Conservation (phyloP, 2,329 filamentous ascomycete species). For the Fusarium sp. region DNA sequence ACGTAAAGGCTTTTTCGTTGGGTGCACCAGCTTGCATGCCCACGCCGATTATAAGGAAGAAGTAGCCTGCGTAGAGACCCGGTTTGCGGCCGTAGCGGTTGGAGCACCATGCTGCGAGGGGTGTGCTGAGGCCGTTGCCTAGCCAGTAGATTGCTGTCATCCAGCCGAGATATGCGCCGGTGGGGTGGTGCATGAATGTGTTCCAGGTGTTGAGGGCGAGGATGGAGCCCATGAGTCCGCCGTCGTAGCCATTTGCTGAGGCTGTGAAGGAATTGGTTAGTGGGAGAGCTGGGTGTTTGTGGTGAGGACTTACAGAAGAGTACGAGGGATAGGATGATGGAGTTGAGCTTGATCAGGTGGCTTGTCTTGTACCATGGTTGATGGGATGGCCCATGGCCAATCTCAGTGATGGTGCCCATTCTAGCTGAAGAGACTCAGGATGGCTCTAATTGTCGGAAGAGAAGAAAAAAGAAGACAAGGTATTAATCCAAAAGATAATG, state of each 20-base stretch:
- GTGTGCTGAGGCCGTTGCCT: slow-evolving; percentile 31
- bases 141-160: slow-evolving; percentile 41
- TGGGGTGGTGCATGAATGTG: slow-evolving; percentile 29
- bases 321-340: not conserved
- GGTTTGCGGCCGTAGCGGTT: slow-evolving; percentile 3
- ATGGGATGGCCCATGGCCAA: not conserved
- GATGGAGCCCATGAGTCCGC: slow-evolving; percentile 16
- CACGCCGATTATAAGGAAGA: slow-evolving; percentile 1
- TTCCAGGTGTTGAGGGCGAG: slow-evolving; percentile 36
- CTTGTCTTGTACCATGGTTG: not conserved
- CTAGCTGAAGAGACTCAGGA: not conserved
- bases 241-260: slow-evolving; percentile 12
- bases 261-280: not conserved
- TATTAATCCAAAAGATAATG: too few relatives aligned
- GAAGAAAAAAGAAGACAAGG: too few relatives aligned
- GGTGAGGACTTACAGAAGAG: not conserved
- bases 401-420: not conserved
- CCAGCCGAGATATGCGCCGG: slow-evolving; percentile 35
- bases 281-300: accelerated
- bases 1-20: not conserved
- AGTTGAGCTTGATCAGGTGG: slow-evolving; percentile 4
- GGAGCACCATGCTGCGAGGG: slow-evolving; percentile 20
- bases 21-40: slow-evolving; percentile 3
- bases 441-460: accelerated
- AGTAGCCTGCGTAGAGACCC: not conserved